Percentiles rank a stretch among this genome's conserved stretches.
Conservation (phyloP, 2,329 filamentous ascomycete species). For the Fusarium udum region DNA sequence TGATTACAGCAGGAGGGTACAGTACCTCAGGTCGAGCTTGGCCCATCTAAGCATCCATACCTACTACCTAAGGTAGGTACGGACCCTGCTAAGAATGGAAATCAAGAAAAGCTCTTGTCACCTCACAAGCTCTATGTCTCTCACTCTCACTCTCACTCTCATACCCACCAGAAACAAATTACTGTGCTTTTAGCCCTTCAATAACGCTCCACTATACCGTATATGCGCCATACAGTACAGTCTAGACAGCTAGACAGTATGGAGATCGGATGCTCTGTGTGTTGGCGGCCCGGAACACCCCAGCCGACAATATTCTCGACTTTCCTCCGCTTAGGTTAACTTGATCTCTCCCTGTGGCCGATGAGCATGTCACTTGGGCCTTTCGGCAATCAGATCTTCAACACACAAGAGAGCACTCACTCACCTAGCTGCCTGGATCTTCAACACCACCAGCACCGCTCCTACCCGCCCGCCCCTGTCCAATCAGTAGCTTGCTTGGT, state of each 20-base stretch:
- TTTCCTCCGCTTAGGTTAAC: not conserved
- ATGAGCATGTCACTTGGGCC: not conserved
- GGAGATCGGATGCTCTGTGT: not conserved
- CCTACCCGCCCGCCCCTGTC: constrained; percentile 17
- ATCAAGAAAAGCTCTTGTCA: not conserved
- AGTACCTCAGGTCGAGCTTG: not conserved
- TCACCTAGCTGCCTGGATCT: not conserved
- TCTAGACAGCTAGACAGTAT: not conserved
- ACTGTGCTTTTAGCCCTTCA: not conserved
- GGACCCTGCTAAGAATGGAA: not conserved
- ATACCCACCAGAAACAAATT: not conserved
- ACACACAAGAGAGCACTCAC: not conserved
- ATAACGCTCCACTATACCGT: not conserved
- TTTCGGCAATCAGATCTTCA: constrained; percentile 31
- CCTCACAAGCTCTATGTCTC: not conserved
- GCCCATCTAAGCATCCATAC: not conserved
- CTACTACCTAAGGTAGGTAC: no score
- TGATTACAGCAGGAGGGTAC: not conserved
- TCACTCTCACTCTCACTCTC: not conserved
- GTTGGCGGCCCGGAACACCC: not conserved
- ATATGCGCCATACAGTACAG: not conserved
- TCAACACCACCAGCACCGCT: constrained; percentile 6
- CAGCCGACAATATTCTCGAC: not conserved
- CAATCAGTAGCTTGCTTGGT: not conserved
- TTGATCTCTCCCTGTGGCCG: not conserved